Base-by-base conservation (phyloP, 805 yeast species). In the Grigorovia humatica region DNA sequence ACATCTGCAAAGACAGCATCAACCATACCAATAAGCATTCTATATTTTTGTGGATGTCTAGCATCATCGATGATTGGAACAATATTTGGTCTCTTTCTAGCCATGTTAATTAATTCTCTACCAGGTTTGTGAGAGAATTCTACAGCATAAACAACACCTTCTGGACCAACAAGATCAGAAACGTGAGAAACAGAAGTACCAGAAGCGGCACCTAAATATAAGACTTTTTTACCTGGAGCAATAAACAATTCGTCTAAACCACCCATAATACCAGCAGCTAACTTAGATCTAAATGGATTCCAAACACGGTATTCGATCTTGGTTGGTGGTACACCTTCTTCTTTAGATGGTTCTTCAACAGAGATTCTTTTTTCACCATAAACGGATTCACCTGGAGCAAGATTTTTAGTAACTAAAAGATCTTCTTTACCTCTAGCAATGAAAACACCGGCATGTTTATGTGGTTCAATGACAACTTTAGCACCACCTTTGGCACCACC, bases 61-160 rank as follows among this genome's bases (percentile, higher is more conserved):
- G 99, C 99, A 77, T 93, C 99, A 76, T 93, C 99, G 71, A 93
- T 90, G 73, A 93, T 93, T 67, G 99, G 99, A 61, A 93, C 88
- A 54, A 93, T 95, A 70, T 93, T 93, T 59, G 99, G 98, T 82
- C 99, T 88, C 95, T 93, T 93, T 83, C 91, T 93, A 70, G 99
- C 99, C 99, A 93, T 93, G 67, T 95, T 88, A 67, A 93, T 91
- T 75, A 93, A 81, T 75, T 93, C 99, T 80, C 99, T 86, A 73
- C 99, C 99, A 68, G 98, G 96, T 81, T 99, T 86, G 82, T 93
- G 98, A 58, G 97, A 89, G 78, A 93, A 93, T 77, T 93, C 99
- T 61, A 93, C 99, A 54, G 99, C 99, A 72, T 93, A 93, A 51
- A 93, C 99, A 69, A 88, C 78, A 73, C 99, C 99, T 76, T 89